A percentile compares a stretch with the other conserved stretches of the same genome.
These are phyloP conservation scores for Vitis rupestris DNA, from an alignment of 164 flowering plant genomes.

Conservation along the genomic window DNA sequence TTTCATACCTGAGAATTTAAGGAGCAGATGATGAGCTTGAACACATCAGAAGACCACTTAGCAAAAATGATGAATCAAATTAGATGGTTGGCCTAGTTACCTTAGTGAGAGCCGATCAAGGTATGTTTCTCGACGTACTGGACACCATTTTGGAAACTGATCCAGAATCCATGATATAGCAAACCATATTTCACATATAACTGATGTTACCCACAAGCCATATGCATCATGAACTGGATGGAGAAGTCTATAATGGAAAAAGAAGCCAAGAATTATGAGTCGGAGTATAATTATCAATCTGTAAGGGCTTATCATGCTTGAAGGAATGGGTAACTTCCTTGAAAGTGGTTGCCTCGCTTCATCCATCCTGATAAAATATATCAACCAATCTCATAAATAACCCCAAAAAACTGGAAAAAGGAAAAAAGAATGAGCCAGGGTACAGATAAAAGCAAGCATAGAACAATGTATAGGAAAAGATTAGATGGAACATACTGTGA, in stretches of 20 bases:
- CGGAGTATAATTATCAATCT: conserved; percentile 54
- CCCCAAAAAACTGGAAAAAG: background rate
- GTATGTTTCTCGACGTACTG: conserved; percentile 53
- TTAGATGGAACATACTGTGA: no score
- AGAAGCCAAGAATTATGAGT: conserved; percentile 41
- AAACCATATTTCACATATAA: conserved; percentile 61
- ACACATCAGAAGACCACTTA: background rate
- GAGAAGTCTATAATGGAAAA: conserved; percentile 53
- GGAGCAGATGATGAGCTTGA: background rate
- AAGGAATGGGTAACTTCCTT: conserved; percentile 50
- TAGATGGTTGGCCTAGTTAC: conserved; percentile 13
- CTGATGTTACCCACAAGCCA: conserved; percentile 56
- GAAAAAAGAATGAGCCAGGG: background rate
- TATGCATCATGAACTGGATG: conserved; percentile 55
- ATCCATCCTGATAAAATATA: conserved; percentile 41
- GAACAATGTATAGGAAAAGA: no score
- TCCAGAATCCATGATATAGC: conserved; percentile 57
- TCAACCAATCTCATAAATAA: background rate
- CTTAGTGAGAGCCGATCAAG: conserved; percentile 53
- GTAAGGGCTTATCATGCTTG: conserved; percentile 53
- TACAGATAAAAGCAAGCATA: background rate
- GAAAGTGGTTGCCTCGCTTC: conserved; percentile 66
- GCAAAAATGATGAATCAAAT: background rate
- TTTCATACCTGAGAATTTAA: conserved; percentile 39
- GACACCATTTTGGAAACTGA: conserved; percentile 61